Evolutionary conservation across 2,329 filamentous ascomycete genomes (phyloP).

Genomic region (Dactylellina leptospora): DNA sequence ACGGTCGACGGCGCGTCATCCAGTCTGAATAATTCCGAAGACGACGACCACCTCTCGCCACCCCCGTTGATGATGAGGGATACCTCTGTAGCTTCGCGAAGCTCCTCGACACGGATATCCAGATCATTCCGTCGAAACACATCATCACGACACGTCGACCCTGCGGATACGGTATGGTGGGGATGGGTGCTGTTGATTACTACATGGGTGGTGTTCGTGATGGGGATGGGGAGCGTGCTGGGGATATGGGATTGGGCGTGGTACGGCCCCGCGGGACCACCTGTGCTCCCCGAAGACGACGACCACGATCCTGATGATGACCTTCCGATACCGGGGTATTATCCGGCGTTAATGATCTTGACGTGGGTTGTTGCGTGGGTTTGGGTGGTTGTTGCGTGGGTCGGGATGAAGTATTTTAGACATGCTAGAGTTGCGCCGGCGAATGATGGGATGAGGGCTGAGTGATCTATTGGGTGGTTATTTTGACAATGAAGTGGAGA

Average conservation of each 20-base stretch:
- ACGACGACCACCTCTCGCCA: conserved; percentile 37
- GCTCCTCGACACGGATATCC: conserved; percentile 14
- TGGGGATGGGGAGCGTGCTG: conserved; percentile 94
- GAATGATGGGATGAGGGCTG: conserved; percentile 17
- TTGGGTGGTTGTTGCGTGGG: conserved; percentile 96
- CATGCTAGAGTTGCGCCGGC: conserved; percentile 80
- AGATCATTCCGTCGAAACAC: conserved; percentile 37
- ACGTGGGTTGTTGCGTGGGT: conserved; percentile 98
- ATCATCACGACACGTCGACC: conserved; percentile 41
- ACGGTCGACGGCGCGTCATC: conserved; percentile 34
- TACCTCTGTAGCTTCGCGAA: conserved; percentile 24
- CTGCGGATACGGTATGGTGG: conserved; percentile 89
- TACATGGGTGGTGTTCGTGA: conserved; percentile 95
- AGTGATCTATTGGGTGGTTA: not conserved
- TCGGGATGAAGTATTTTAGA: conserved; percentile 99
- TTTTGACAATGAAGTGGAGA: not conserved
- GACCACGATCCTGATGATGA: conserved; percentile 72
- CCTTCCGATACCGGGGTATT: conserved; percentile 94
- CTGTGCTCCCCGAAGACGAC: conserved; percentile 19
- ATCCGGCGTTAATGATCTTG: conserved; percentile 90
- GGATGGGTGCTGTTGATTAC: conserved; percentile 90
- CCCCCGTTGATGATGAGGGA: conserved; percentile 51
- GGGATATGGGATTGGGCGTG: conserved; percentile 98
- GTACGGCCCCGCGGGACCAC: conserved; percentile 72
- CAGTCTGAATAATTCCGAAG: conserved; percentile 51